Percentiles rank a stretch among this genome's conserved stretches.
Conservation (phyloP, 495 filamentous ascomycete genomes). For the Platismatia glauca region DNA sequence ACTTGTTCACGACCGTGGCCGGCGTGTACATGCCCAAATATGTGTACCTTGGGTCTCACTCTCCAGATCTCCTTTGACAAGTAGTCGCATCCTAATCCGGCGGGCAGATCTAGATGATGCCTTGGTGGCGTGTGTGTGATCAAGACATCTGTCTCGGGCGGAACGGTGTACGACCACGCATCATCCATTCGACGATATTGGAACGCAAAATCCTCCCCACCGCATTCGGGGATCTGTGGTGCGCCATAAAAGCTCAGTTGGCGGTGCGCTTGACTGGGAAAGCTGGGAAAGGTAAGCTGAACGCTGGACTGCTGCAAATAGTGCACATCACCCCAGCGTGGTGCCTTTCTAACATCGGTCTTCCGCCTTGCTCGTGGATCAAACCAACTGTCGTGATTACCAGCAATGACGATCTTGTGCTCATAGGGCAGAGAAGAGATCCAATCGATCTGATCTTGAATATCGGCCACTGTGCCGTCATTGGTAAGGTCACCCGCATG, state of each 20-base stretch:
- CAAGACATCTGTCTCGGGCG: constrained; percentile 67
- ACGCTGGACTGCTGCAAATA: constrained; percentile 57
- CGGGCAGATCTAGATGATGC: constrained; percentile 61
- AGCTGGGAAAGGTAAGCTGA: constrained; percentile 39
- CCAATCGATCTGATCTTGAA: constrained; percentile 77
- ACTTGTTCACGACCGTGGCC: constrained; percentile 52
- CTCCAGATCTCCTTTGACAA: constrained; percentile 71
- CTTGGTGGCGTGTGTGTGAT: constrained; percentile 69
- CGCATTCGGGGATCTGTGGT: constrained; percentile 53
- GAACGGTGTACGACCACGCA: constrained; percentile 59
- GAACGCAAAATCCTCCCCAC: constrained; percentile 57
- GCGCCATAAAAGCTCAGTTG: constrained; percentile 52
- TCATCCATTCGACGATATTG: constrained; percentile 51
- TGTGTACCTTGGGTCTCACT: constrained; percentile 68
- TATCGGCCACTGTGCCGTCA: constrained; percentile 57
- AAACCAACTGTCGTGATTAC: constrained; percentile 85
- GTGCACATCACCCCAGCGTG: constrained; percentile 50
- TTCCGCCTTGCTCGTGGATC: constrained; percentile 45
- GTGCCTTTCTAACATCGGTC: constrained; percentile 35
- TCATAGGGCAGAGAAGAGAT: constrained; percentile 58
- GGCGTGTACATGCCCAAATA: constrained; percentile 85
- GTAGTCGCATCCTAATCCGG: constrained; percentile 61
- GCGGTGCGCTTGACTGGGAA: constrained; percentile 30
- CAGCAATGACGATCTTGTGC: constrained; percentile 74
- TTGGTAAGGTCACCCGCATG: constrained; percentile 82